A percentile compares a stretch with the other conserved stretches of the same genome.
These are phyloP conservation scores for Senecio squalidus DNA, from an alignment of 140 eudicot genomes.

Conservation along the genomic window DNA sequence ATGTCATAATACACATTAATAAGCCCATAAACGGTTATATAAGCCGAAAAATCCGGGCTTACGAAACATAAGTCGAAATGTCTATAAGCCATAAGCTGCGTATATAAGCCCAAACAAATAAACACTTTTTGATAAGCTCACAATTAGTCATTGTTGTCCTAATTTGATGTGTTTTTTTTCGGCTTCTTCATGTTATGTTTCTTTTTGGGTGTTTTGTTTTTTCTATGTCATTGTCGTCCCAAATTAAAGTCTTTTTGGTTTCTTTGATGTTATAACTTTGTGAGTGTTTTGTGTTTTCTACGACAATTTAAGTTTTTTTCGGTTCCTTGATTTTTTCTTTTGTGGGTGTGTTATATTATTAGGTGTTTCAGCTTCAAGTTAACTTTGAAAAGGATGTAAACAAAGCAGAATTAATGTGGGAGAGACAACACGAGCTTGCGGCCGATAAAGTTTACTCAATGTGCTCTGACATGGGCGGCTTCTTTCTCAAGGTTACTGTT, in stretches of 20 bases:
- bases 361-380: constrained; percentile 84
- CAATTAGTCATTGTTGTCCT: background rate
- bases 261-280: background rate
- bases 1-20: no score
- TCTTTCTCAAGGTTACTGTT: constrained; percentile 79
- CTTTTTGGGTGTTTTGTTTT: no score
- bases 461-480: constrained; percentile 96
- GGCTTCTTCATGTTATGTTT: background rate
- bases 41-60: no score
- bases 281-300: constrained; percentile 1
- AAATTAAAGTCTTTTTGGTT: background rate
- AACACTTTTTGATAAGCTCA: background rate
- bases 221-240: no score
- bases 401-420: constrained; percentile 93
- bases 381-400: constrained; percentile 69
- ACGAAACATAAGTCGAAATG: no score
- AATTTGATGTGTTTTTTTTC: background rate
- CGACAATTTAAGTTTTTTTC: background rate
- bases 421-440: constrained; percentile 80
- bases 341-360: background rate
- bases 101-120: no score
- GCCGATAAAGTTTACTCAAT: constrained; percentile 86
- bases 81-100: no score
- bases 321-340: background rate
- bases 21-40: no score